A percentile compares a stretch with the other conserved stretches of the same genome.
Evolutionary conservation across 140 eudicot species (phyloP).

Genomic region (Anethum foeniculum): DNA sequence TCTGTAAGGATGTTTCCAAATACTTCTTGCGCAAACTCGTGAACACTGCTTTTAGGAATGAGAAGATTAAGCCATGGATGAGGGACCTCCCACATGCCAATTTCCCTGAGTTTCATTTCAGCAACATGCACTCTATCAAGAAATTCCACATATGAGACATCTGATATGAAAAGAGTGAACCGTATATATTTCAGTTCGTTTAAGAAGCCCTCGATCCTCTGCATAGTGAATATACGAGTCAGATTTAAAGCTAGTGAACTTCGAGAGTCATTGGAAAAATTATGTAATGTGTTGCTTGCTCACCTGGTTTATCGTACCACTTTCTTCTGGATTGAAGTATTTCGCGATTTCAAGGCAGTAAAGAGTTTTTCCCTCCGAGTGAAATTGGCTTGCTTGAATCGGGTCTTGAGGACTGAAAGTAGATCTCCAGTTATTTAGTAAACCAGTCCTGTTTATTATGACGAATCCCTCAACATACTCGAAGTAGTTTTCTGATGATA

Average conservation of each 20-base stretch:
- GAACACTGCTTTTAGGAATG: slow-evolving; percentile 64
- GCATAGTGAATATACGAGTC: slow-evolving; percentile 22
- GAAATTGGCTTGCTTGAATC: slow-evolving; percentile 42
- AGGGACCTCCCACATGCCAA: slow-evolving; percentile 90
- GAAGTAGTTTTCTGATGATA: slow-evolving; percentile 37
- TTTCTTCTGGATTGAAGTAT: slow-evolving; percentile 55
- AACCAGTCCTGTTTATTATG: slow-evolving; percentile 72
- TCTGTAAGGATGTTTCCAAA: slow-evolving; percentile 78
- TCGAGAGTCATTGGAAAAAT: neutral
- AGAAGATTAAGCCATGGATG: slow-evolving; percentile 97
- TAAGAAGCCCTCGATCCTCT: slow-evolving; percentile 51
- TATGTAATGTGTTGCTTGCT: neutral
- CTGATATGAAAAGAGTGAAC: slow-evolving; percentile 58
- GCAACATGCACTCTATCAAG: slow-evolving; percentile 79
- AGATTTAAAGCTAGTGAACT: neutral
- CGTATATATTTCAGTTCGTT: slow-evolving; percentile 49
- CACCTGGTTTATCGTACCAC: slow-evolving; percentile 49
- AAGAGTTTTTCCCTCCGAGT: slow-evolving; percentile 68
- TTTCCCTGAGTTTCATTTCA: slow-evolving; percentile 62
- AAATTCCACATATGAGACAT: slow-evolving; percentile 70
- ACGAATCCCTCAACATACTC: slow-evolving; percentile 93
- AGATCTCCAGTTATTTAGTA: slow-evolving; percentile 80
- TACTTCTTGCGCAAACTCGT: slow-evolving; percentile 56
- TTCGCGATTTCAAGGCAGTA: slow-evolving; percentile 83
- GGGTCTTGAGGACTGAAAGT: slow-evolving; percentile 77